These are phyloP conservation scores for Aspergillus quadrilineatus DNA, from an alignment of 2,329 filamentous ascomycete species.

Conservation along the genomic window DNA sequence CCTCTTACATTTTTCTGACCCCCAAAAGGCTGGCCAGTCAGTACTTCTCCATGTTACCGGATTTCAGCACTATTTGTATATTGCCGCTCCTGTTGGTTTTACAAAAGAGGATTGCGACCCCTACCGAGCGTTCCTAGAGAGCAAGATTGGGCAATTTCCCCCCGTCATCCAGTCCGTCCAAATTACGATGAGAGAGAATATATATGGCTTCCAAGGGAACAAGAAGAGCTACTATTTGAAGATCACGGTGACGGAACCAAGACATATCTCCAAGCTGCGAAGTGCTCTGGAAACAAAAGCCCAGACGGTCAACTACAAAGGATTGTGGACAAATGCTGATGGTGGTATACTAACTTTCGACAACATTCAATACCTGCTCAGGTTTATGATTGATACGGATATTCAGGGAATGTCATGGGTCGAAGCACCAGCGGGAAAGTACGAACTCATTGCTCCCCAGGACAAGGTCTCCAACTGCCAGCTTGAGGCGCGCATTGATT, in stretches of 20 bases:
- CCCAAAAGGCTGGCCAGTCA: constrained; percentile 68
- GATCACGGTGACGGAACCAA: constrained; percentile 88
- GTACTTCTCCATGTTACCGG: constrained; percentile 92
- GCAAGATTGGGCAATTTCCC: constrained; percentile 70
- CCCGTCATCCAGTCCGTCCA: constrained; percentile 76
- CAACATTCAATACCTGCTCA: constrained; percentile 88
- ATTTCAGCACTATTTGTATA: constrained; percentile 94
- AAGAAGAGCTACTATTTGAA: constrained; percentile 89
- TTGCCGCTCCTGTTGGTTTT: constrained; percentile 83
- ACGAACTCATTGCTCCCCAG: constrained; percentile 64
- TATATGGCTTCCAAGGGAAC: constrained; percentile 93
- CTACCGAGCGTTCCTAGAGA: constrained; percentile 79
- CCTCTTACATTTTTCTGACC: constrained; percentile 13
- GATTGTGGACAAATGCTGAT: constrained; percentile 73
- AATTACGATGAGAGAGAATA: constrained; percentile 81
- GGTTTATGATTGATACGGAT: constrained; percentile 97
- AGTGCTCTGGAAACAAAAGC: constrained; percentile 68
- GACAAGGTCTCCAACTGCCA: constrained; percentile 88
- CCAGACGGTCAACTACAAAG: constrained; percentile 77
- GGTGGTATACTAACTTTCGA: constrained; percentile 86
- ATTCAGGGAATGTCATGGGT: constrained; percentile 98
- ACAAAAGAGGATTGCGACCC: constrained; percentile 71
- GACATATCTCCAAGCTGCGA: constrained; percentile 74
- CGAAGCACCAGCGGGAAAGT: constrained; percentile 73
- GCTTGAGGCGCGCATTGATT: constrained; percentile 85